Conservation (phyloP, 371 early-diverging fungal genomes). For the Conidiobolus incongruus region DNA sequence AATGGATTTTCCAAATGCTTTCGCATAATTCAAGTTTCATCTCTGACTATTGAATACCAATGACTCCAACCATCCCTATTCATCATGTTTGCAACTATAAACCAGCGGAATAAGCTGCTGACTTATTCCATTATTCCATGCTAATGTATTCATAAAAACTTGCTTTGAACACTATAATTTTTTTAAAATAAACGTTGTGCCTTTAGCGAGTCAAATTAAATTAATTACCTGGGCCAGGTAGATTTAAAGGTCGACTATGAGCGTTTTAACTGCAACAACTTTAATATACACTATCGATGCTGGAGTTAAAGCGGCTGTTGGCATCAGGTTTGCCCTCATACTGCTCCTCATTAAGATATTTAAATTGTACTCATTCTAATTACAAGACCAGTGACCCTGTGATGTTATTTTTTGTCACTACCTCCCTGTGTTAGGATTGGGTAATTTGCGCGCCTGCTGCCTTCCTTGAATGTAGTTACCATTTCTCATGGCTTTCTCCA, state of each 20-base stretch:
- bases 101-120: constrained; percentile 22
- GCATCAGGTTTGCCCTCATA: constrained; percentile 20
- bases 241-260: constrained; percentile 16
- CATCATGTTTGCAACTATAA: constrained; percentile 25
- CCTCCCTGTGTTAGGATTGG: constrained; percentile 16
- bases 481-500: constrained; percentile 25
- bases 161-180: constrained; percentile 36
- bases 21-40: constrained; percentile 31
- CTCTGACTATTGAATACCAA: constrained; percentile 36
- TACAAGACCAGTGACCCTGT: constrained; percentile 11
- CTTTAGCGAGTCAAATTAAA: too few species aligned
- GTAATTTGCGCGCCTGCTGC: constrained; percentile 16
- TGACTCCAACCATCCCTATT: constrained; percentile 34
- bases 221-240: too few species aligned
- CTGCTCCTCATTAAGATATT: constrained; percentile 15
- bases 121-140: constrained; percentile 32
- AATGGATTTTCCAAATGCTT: constrained; percentile 6
- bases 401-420: constrained; percentile 17
- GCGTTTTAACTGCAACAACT: constrained; percentile 18
- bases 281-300: constrained; percentile 18
- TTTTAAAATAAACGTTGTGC: constrained; percentile 21
- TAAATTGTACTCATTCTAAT: constrained; percentile 19
- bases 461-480: constrained; percentile 20
- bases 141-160: constrained; percentile 25
- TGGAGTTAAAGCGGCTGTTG: constrained; percentile 16